Evolutionary conservation across 345 rosid genomes (phyloP).

Genomic region (Xanthoceras sorbifolium): DNA sequence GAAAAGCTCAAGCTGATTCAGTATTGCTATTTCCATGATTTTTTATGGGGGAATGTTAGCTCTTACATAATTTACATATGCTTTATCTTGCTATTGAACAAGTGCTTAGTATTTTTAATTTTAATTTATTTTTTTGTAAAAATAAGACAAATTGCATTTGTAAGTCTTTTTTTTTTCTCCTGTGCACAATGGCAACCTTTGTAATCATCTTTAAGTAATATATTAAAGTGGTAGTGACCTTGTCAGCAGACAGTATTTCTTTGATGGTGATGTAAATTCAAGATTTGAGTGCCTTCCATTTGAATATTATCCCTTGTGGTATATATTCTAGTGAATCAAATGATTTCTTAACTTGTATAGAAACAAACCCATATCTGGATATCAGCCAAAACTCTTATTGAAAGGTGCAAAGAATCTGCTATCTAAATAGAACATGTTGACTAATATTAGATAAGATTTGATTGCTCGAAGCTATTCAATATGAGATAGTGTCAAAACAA

Average conservation of each 20-base stretch:
- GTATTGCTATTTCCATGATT: background rate
- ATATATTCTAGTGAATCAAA: background rate
- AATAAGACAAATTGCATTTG: background rate
- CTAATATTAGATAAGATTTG: background rate
- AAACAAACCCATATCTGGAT: background rate
- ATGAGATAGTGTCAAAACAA: background rate
- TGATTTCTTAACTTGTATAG: background rate
- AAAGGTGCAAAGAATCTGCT: background rate
- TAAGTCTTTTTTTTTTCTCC: background rate
- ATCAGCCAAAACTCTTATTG: background rate
- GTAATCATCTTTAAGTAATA: background rate
- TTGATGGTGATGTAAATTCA: background rate
- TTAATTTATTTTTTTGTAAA: background rate
- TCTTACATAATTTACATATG: background rate
- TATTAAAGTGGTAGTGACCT: background rate
- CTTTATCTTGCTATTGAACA: background rate
- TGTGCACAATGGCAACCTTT: background rate
- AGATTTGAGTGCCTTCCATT: background rate
- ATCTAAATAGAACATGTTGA: background rate
- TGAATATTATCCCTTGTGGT: background rate
- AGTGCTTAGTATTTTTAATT: background rate
- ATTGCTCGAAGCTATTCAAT: conserved; percentile 2
- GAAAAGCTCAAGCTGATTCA: conserved; percentile 6
- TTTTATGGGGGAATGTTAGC: background rate
- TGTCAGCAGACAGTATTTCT: background rate